Percentiles rank a stretch among this genome's conserved stretches.
phyloP scores from a whole-genome alignment of 208 protist species.

The Kentomonas sorsogonicus region DNA sequence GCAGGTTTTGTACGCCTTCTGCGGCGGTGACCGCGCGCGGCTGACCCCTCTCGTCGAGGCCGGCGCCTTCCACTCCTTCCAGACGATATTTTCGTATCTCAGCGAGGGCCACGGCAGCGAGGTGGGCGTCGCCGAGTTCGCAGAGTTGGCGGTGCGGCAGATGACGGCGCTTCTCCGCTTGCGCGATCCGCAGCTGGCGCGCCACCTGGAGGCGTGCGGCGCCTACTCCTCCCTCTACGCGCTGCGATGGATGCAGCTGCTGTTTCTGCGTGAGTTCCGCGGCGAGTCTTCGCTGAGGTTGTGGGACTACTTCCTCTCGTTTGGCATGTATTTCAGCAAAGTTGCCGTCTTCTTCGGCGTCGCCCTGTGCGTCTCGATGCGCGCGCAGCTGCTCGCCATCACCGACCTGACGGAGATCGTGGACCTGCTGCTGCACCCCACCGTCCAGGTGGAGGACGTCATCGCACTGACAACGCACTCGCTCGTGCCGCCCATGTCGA shows the following conservation, averaged over 20 bases:
- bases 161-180: slow-evolving; percentile 67
- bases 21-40: slow-evolving; percentile 20
- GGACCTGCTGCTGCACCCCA: too few species aligned
- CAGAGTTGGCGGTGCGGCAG: slow-evolving; percentile 56
- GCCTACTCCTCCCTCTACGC: slow-evolving; percentile 66
- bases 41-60: slow-evolving; percentile 39
- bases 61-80: slow-evolving; percentile 76
- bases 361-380: slow-evolving; percentile 67
- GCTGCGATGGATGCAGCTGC: slow-evolving; percentile 80
- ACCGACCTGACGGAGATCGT: too few species aligned
- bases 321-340: slow-evolving; percentile 43
- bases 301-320: slow-evolving; percentile 87
- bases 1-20: slow-evolving; percentile 68
- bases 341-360: slow-evolving; percentile 47
- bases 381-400: too few species aligned
- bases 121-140: slow-evolving; percentile 44
- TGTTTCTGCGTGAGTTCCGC: slow-evolving; percentile 86
- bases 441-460: too few species aligned
- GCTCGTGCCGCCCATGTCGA: too few species aligned
- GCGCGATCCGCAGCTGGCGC: slow-evolving; percentile 46
- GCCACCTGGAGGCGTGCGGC: slow-evolving; percentile 34
- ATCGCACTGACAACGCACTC: too few species aligned
- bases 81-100: slow-evolving; percentile 58
- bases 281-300: slow-evolving; percentile 64
- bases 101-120: slow-evolving; percentile 68